A percentile compares a stretch with the other conserved stretches of the same genome.
These are phyloP conservation scores for Pleurozium schreberi DNA, from an alignment of 225 moss, liverwort and hornwort genomes.

Conservation along the genomic window DNA sequence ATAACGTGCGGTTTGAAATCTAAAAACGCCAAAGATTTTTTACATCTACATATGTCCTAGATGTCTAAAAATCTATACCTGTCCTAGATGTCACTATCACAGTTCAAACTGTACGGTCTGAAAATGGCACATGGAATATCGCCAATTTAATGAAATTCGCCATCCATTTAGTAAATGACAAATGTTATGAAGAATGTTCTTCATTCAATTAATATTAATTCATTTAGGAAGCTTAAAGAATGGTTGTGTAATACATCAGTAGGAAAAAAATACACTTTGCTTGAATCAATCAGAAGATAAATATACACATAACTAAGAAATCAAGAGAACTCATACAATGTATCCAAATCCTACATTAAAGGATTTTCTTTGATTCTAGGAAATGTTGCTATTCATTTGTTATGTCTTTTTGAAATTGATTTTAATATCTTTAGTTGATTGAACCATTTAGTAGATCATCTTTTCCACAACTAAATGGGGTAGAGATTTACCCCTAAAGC, in stretches of 20 bases:
- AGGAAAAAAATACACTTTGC: not conserved
- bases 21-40: no score
- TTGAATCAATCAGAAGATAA: not conserved
- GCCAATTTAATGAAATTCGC: no score
- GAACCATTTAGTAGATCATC: not conserved
- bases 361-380: not conserved
- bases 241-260: no score
- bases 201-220: not conserved
- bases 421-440: not conserved
- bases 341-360: not conserved
- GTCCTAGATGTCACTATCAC: no score
- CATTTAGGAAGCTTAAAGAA: not conserved
- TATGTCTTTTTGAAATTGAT: not conserved
- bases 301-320: not conserved
- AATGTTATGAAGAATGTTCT: not conserved
- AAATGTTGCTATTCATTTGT: not conserved
- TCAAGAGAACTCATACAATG: not conserved
- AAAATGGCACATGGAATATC: no score
- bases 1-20: no score
- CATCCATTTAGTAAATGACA: not conserved
- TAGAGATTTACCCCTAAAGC: accelerated
- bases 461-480: accelerated
- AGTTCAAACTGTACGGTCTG: no score
- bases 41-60: no score
- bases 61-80: no score